A percentile compares a stretch with the other conserved stretches of the same genome.
Evolutionary conservation across 163 green algal species (phyloP).

Genomic region (Scenedesmus sp.): DNA sequence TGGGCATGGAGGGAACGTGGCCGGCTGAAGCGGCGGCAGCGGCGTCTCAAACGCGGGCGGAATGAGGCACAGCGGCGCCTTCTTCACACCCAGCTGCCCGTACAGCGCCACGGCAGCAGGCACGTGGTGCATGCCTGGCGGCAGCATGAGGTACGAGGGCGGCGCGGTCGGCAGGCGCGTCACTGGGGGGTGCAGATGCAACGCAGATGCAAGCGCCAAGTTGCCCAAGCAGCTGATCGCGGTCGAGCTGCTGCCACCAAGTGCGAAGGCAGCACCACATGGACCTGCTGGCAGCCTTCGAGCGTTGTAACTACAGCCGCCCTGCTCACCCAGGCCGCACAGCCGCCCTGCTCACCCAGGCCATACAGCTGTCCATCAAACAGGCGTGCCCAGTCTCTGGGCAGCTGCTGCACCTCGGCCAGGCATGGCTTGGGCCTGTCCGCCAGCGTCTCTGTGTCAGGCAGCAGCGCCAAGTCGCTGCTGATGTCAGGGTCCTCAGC

Average conservation of each 20-base stretch:
- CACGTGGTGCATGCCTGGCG: conserved; percentile 63
- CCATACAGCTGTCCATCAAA: conserved; percentile 70
- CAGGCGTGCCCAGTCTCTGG: conserved; percentile 80
- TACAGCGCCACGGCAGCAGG: conserved; percentile 77
- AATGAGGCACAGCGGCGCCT: conserved; percentile 81
- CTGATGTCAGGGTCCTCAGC: conserved; percentile 78
- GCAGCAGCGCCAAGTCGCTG: conserved; percentile 73
- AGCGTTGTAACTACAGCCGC: background rate
- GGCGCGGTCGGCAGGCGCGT: background rate
- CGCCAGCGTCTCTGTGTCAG: conserved; percentile 80
- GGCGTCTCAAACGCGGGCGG: conserved; percentile 83
- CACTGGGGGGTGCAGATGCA: background rate
- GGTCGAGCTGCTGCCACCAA: background rate
- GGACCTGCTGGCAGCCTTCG: background rate
- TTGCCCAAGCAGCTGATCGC: background rate
- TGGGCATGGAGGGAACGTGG: conserved; percentile 87
- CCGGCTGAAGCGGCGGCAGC: conserved; percentile 83
- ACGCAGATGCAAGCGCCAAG: background rate
- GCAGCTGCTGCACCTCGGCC: conserved; percentile 79
- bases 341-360: conserved; percentile 45
- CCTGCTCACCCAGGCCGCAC: too few relatives aligned
- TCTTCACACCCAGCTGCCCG: conserved; percentile 79
- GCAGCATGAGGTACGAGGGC: background rate
- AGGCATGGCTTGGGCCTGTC: conserved; percentile 81
- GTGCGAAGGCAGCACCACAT: background rate